phyloP scores from a whole-genome alignment of 305 asterid genomes.

The Galium porrigens region DNA sequence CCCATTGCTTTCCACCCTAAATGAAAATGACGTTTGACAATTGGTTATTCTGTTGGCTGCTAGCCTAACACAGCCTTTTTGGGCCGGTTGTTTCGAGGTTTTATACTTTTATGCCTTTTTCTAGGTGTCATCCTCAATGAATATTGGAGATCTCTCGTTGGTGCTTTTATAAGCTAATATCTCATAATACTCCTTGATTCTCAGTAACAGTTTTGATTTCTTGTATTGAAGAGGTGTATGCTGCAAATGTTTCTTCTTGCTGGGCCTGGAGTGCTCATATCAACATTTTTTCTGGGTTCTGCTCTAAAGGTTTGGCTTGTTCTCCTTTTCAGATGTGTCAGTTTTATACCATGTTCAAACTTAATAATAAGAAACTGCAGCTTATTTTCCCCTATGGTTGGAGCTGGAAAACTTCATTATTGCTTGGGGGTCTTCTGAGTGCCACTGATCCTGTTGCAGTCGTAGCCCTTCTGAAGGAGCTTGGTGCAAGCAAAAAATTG shows the following conservation, averaged over 20 bases:
- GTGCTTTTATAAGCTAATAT: neutral
- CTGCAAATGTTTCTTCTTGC: slow-evolving; percentile 83
- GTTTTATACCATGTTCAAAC: slow-evolving; percentile 16
- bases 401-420: slow-evolving; percentile 83
- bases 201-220: neutral
- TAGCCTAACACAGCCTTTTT: neutral
- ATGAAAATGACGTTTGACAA: neutral
- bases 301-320: slow-evolving; percentile 56
- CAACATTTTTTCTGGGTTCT: slow-evolving; percentile 75
- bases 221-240: slow-evolving; percentile 53
- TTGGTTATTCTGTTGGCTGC: neutral
- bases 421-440: slow-evolving; percentile 95
- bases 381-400: slow-evolving; percentile 78
- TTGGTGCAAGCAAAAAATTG: slow-evolving; percentile 91
- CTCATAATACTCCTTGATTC: neutral
- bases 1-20: no score
- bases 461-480: slow-evolving; percentile 87
- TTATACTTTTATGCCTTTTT: neutral
- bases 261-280: slow-evolving; percentile 90
- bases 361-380: slow-evolving; percentile 34
- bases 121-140: neutral
- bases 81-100: neutral
- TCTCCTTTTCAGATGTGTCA: slow-evolving; percentile 16
- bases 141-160: neutral
- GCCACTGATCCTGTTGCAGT: slow-evolving; percentile 99